These are phyloP conservation scores for Exophiala xenobiotica DNA, from an alignment of 2,329 filamentous ascomycete genomes.

Conservation along the genomic window DNA sequence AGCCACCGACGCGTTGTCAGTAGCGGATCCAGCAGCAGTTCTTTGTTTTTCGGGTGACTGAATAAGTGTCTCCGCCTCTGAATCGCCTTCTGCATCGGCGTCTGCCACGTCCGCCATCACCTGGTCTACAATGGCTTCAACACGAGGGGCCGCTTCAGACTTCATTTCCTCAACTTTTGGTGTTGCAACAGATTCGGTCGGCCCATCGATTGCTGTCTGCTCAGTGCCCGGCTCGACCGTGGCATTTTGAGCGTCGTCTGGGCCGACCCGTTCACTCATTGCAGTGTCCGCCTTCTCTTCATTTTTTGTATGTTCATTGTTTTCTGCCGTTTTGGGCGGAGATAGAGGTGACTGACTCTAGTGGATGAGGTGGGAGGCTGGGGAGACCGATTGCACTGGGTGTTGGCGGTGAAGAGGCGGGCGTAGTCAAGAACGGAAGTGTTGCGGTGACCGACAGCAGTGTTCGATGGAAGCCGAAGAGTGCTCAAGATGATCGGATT, in stretches of 20 bases:
- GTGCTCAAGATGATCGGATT: conserved; percentile 1
- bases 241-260: conserved; percentile 17
- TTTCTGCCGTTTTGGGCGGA: conserved; percentile 29
- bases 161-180: conserved; percentile 12
- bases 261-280: conserved; percentile 20
- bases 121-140: conserved; percentile 18
- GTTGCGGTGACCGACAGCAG: not conserved
- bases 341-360: conserved; percentile 7
- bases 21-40: conserved; percentile 38
- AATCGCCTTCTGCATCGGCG: conserved; percentile 41
- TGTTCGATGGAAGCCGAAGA: not conserved
- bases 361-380: conserved; percentile 23
- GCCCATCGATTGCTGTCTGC: conserved; percentile 4
- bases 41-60: conserved; percentile 50
- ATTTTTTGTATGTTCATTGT: conserved; percentile 23
- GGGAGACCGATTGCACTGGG: conserved; percentile 3
- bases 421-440: not conserved
- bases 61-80: conserved; percentile 51
- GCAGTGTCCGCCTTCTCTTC: conserved; percentile 21
- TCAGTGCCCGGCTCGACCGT: conserved; percentile 6
- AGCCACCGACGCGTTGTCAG: conserved; percentile 21
- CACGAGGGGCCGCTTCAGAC: conserved; percentile 3
- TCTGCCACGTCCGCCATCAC: conserved; percentile 32
- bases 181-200: conserved; percentile 1
- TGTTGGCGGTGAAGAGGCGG: conserved; percentile 12